Base-by-base conservation (phyloP, 2,329 filamentous ascomycete genomes). In the Arthrinium phaeospermum region DNA sequence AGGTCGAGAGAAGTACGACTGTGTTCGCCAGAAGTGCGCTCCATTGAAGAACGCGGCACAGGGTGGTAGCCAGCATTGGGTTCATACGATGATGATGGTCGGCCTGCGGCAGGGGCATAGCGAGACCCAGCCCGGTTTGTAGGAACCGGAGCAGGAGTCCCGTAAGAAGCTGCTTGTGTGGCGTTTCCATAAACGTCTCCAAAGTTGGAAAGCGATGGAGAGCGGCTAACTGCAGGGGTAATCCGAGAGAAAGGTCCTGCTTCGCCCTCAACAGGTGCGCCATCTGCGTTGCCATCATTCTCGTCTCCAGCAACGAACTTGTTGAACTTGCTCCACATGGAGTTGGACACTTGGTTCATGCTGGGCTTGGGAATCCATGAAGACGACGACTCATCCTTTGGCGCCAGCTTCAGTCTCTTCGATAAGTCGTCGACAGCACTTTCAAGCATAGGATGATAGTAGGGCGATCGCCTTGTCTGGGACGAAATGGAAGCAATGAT, bases 221-320 rank as follows among this genome's bases (percentile, higher is more conserved):
- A 91, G 57, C 93, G 89, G 79, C 93, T 95, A 73, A 95, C 89
- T 2, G 89, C 92, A 8, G 93, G 93, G 2, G 93, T 93, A 70
- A 98, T 90, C 71, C 92, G 92, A 10, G 93, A 92, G 81, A 99
- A 98, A 1, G 94, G 95, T 0, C 95, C 94, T 27, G 81, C 83
- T 69, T 89, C 88, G 46, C 81, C 86, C 64, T 89, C 90, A 70
- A 87, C 87, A 6, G 85, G 85, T 16, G 89, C 86, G 12, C 86
- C 89, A 71, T 87, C 87, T 0, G 89, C 90, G 13, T 86, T 86
- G 46, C 87, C 86, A 70, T 94, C 93, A 70, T 90, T 90, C 71
- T 98, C 96, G 73, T 98, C 96, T 19, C 96, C 97, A 70, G 93
- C 91, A 73, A 99, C 95, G 79, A 99, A 99, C 78, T 95, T 98